These are phyloP conservation scores for Stagonosporopsis chrysanthemi DNA, from an alignment of 2,329 filamentous ascomycete genomes.

Conservation along the genomic window DNA sequence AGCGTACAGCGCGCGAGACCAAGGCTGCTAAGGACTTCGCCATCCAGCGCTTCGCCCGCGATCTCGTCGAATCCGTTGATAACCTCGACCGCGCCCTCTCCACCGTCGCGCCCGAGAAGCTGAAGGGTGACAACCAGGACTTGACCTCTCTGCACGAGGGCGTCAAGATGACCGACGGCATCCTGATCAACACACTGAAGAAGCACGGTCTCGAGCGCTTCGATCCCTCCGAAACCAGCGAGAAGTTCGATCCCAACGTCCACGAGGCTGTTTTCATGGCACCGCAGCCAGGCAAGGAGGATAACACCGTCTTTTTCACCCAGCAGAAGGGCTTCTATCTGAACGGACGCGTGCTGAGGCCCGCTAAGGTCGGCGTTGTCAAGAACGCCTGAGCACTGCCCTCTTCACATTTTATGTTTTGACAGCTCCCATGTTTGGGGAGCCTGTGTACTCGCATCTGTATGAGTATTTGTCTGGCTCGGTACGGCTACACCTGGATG, in stretches of 20 bases:
- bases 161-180: slow-evolving; percentile 91
- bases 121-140: slow-evolving; percentile 72
- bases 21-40: slow-evolving; percentile 89
- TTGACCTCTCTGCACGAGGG: slow-evolving; percentile 84
- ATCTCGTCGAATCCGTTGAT: slow-evolving; percentile 93
- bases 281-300: slow-evolving; percentile 84
- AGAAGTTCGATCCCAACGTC: slow-evolving; percentile 94
- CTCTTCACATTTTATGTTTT: not conserved
- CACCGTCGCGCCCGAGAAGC: slow-evolving; percentile 78
- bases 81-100: slow-evolving; percentile 93
- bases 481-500: slow-evolving; percentile 16
- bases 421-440: slow-evolving; percentile 1
- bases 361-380: slow-evolving; percentile 95
- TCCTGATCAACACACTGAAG: slow-evolving; percentile 85
- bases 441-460: slow-evolving; percentile 7
- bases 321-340: slow-evolving; percentile 96
- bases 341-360: slow-evolving; percentile 87
- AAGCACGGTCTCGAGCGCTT: slow-evolving; percentile 95
- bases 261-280: slow-evolving; percentile 98
- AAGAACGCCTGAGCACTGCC: slow-evolving; percentile 69
- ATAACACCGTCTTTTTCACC: slow-evolving; percentile 87
- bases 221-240: slow-evolving; percentile 72
- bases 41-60: slow-evolving; percentile 91
- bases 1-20: slow-evolving; percentile 89
- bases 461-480: slow-evolving; percentile 18